Base-by-base conservation (phyloP, 179 eudicot genomes). In the Spinacia oleracea region DNA sequence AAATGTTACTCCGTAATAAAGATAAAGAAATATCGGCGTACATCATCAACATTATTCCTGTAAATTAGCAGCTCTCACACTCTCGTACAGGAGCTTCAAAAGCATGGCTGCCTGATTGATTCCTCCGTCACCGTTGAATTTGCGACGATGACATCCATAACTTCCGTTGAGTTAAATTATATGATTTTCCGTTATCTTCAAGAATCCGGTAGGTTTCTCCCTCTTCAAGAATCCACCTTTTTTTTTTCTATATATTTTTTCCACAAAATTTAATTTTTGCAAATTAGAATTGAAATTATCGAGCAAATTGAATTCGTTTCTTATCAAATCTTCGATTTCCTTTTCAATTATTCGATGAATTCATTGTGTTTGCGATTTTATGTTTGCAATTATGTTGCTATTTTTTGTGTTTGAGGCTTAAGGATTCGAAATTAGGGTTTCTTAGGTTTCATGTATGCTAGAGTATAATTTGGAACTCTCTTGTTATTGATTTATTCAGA, bases 171-270 rank as follows among this genome's bases (percentile, higher is more conserved):
- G 80, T 83, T 91, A 74, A 91, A 91, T 83, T 85, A 64, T 74
- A 82, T 91, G 53, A 84, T 91, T 77, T 89, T 87, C 35, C 91
- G 94, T 14, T 92, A 89, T 77, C 92, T 92, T 55, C 87, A 86
- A 9, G 97, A 90, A 82, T 92, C 97, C 62, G 97, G 94, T 90
- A 4, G 27, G 35, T 34, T 76, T 25, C 9, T 11, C 20, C 7
- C 31, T 64, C 27, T 48, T 31, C 31, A n/a, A n/a, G n/a, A n/a
- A n/a, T n/a, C 42, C 3, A 15, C 32, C 16, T 0, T 55, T 56
- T 43, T 9, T 20, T 31, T 21, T 2, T 59, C 2, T 20, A 18
- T 29, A 40, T 10, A 55, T 25, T 60, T 6, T 27, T 2, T 1
- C 62, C 46, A 4, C 58, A 53, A 53, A 18, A 18, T 53, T 45